Evolutionary conservation across 345 rosid species (phyloP).

Genomic region (Heritiera fomes): DNA sequence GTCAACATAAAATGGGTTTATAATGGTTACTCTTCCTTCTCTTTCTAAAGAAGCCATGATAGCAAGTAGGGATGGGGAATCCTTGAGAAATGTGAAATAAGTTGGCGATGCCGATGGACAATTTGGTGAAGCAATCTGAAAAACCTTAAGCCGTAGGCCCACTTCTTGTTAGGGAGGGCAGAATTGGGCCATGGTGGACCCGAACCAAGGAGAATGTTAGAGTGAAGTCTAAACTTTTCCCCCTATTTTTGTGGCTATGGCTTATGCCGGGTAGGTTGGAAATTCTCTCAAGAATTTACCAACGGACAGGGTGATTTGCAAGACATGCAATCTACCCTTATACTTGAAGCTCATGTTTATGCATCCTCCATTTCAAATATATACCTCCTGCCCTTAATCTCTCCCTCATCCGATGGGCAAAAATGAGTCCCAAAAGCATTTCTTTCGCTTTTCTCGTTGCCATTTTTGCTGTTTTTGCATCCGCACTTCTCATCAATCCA

Average conservation of each 20-base stretch:
- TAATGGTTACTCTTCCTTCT: no score
- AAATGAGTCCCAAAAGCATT: constrained; percentile 37
- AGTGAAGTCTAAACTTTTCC: constrained; percentile 10
- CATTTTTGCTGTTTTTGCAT: constrained; percentile 42
- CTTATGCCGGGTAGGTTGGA: constrained; percentile 22
- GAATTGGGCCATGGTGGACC: constrained; percentile 10
- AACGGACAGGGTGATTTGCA: constrained; percentile 72
- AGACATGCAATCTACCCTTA: constrained; percentile 77
- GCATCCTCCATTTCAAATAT: constrained; percentile 24
- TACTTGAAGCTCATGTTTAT: constrained; percentile 65
- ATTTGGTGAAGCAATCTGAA: not conserved
- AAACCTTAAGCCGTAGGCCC: not conserved
- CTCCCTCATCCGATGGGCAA: constrained; percentile 14
- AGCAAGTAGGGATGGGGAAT: no score
- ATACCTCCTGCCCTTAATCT: not conserved
- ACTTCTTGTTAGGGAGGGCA: not conserved
- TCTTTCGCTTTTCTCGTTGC: constrained; percentile 39
- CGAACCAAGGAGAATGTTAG: not conserved
- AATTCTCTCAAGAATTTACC: constrained; percentile 26
- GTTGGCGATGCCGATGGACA: not conserved
- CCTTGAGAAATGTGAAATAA: no score
- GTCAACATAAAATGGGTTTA: no score
- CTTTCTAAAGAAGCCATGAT: no score
- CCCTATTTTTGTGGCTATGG: not conserved
- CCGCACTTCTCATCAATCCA: constrained; percentile 34